A percentile compares a stretch with the other conserved stretches of the same genome.
Evolutionary conservation across 2,329 filamentous ascomycete species (phyloP).

Genomic region (Ilyonectria destructans): DNA sequence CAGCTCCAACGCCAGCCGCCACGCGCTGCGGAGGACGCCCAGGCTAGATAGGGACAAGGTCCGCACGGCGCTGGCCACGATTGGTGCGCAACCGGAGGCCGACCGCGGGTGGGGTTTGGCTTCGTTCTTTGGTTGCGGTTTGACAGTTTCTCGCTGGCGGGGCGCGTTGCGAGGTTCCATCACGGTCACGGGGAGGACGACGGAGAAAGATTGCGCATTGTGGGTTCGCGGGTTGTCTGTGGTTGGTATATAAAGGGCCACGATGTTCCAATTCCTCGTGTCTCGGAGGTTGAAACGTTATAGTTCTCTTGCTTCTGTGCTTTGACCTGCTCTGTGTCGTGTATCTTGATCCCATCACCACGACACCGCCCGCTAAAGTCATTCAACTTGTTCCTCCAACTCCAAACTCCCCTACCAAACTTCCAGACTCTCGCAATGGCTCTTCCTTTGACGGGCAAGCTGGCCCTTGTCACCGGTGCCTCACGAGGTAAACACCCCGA

Average conservation of each 20-base stretch:
- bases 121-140: not conserved
- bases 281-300: not conserved
- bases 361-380: not conserved
- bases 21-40: slow-evolving; percentile 25
- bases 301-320: not conserved
- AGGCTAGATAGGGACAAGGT: slow-evolving; percentile 13
- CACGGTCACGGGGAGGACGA: not conserved
- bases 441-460: slow-evolving; percentile 77
- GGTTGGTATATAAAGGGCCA: not conserved
- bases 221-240: slow-evolving; percentile 1
- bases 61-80: slow-evolving; percentile 15
- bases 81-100: slow-evolving; percentile 43
- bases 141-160: not conserved
- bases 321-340: not conserved
- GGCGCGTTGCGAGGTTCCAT: not conserved
- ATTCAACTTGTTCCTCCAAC: slow-evolving; percentile 16
- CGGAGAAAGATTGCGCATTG: not conserved
- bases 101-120: slow-evolving; percentile 1
- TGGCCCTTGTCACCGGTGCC: slow-evolving; percentile 85
- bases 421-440: slow-evolving; percentile 51
- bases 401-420: slow-evolving; percentile 7
- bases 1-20: slow-evolving; percentile 41
- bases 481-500: slow-evolving; percentile 75
- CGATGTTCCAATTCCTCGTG: not conserved
- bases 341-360: not conserved